Percentiles rank a stretch among this genome's conserved stretches.
Conservation (phyloP, 1,284 basidiomycete species). For the Xerocomus amazonicus region DNA sequence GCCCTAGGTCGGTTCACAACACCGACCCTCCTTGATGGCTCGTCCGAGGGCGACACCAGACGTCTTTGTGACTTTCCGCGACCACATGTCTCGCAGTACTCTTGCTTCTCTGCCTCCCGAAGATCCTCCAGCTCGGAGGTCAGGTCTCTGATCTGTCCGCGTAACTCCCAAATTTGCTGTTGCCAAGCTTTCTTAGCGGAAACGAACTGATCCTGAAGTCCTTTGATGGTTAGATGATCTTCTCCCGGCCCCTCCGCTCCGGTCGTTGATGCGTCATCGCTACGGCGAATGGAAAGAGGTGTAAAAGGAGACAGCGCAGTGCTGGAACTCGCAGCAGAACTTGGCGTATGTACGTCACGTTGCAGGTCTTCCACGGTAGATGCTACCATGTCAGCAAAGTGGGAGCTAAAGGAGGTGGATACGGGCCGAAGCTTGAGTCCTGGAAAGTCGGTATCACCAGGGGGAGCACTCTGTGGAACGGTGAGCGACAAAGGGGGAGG, state of each 20-base stretch:
- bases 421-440: constrained; percentile 69
- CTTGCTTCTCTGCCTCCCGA: constrained; percentile 38
- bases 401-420: constrained; percentile 69
- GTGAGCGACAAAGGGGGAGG: constrained; percentile 5
- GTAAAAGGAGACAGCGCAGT: constrained; percentile 52
- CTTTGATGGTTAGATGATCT: constrained; percentile 45
- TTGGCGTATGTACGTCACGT: constrained; percentile 48
- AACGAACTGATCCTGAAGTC: constrained; percentile 60
- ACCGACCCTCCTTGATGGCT: constrained; percentile 33
- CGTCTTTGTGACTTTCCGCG: constrained; percentile 37
- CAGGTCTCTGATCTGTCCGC: constrained; percentile 67
- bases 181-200: constrained; percentile 62
- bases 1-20: constrained; percentile 68
- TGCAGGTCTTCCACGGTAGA: constrained; percentile 34
- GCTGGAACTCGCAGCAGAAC: constrained; percentile 41
- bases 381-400: constrained; percentile 63
- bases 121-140: constrained; percentile 61
- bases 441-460: constrained; percentile 58
- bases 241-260: constrained; percentile 38
- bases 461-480: constrained; percentile 58
- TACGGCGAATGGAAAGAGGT: constrained; percentile 38
- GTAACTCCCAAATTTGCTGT: constrained; percentile 69
- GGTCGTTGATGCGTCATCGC: constrained; percentile 32
- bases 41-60: constrained; percentile 8
- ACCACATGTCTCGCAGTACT: constrained; percentile 61